Evolutionary conservation across 2,329 filamentous ascomycete species (phyloP), one percentile per base, ranked within the genome.

Genomic region (Claviceps purpurea): DNA sequence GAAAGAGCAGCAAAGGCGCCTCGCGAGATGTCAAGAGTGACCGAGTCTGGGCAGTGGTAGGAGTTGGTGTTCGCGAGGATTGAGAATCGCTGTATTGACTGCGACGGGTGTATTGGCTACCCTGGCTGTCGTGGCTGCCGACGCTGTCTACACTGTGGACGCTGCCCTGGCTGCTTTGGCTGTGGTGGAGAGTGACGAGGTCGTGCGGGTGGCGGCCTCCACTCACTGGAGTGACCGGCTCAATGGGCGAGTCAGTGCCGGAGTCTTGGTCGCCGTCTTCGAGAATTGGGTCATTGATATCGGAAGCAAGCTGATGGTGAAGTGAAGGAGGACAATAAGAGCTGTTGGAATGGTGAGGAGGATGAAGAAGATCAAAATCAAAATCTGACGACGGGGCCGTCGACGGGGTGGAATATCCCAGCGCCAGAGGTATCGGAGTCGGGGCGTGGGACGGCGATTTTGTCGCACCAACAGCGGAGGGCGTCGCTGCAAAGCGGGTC

Each of bases 211-310:
- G 64, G 49, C 68, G 73, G 55, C 75, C 72, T 59, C 79, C 72
- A 59, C 79, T 82, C 54, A 79, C 74, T 47, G 80, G 81, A 22
- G 80, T 84, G 53, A 79, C 70, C 45, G 80, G 80, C 57, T 83
- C 80, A 66, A 77, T 75, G 52, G 72, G 69, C 24, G 73, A 74
- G 59, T 82, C 79, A 64, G 75, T 81, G 56, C 76, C 74, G 8
- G 78, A 80, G 62, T 82, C 54, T 38, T 54, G 79, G 65, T 77
- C 77, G 63, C 73, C 73, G 66, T 81, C 78, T 56, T 69, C 66
- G 50, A 73, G 70, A 55, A 81, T 80, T 51, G 77, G 72, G 55
- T 68, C 71, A 56, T 70, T 67, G 10, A 78, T 65, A 50, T 79
- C 76, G 57, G 73, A 70, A 50, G 74, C 68, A 57, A 69, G 72